phyloP scores from a whole-genome alignment of 2,329 filamentous ascomycete genomes.

The Neocucurbitaria cava region DNA sequence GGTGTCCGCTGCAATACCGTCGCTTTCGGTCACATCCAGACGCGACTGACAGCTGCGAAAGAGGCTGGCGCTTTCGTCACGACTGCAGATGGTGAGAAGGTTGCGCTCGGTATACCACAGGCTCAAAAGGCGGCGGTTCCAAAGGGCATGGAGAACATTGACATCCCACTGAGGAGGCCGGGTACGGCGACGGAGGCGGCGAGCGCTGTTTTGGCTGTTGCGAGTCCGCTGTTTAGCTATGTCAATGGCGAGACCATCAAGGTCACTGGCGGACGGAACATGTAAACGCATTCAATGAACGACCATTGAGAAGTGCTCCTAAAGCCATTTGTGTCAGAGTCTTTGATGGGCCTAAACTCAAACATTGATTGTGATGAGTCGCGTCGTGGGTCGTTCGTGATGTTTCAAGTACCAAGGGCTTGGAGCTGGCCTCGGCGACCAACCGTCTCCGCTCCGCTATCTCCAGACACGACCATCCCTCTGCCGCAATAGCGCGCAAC shows the following conservation, averaged over 20 bases:
- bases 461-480: slow-evolving; percentile 20
- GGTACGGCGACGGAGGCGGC: slow-evolving; percentile 84
- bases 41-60: slow-evolving; percentile 81
- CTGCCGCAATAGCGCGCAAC: slow-evolving; percentile 8
- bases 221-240: slow-evolving; percentile 83
- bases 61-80: slow-evolving; percentile 82
- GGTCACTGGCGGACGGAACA: slow-evolving; percentile 78
- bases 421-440: slow-evolving; percentile 17
- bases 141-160: slow-evolving; percentile 56
- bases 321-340: slow-evolving; percentile 17
- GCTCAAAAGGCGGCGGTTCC: slow-evolving; percentile 53
- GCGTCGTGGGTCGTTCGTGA: not conserved
- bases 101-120: slow-evolving; percentile 51
- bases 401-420: slow-evolving; percentile 25
- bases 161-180: slow-evolving; percentile 80
- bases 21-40: slow-evolving; percentile 83
- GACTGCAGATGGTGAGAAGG: slow-evolving; percentile 70
- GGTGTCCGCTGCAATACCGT: slow-evolving; percentile 84
- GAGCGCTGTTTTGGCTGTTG: slow-evolving; percentile 76
- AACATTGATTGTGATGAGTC: slow-evolving; percentile 12
- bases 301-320: not conserved
- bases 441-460: slow-evolving; percentile 20
- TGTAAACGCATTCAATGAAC: slow-evolving; percentile 51
- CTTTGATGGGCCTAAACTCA: slow-evolving; percentile 15
- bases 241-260: slow-evolving; percentile 87